Percentiles rank a stretch among this genome's conserved stretches.
These are phyloP conservation scores for Lanzia echinophila DNA, from an alignment of 2,329 filamentous ascomycete genomes.

Conservation along the genomic window DNA sequence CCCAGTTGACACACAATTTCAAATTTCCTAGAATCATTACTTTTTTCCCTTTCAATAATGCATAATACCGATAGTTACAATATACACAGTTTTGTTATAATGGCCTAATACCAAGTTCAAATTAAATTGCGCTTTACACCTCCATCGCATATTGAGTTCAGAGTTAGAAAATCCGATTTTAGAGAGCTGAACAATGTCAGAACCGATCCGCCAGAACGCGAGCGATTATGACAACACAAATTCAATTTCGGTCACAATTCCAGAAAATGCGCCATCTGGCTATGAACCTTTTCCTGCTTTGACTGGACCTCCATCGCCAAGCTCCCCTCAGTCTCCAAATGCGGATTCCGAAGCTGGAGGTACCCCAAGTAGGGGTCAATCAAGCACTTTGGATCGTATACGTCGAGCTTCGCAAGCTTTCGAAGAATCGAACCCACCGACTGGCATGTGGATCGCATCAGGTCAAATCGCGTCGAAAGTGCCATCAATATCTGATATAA, in stretches of 20 bases:
- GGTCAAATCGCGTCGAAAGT: conserved; percentile 35
- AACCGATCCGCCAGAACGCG: background rate
- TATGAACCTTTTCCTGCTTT: conserved; percentile 17
- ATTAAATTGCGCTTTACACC: too few species aligned
- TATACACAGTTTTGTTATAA: too few species aligned
- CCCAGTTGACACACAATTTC: too few species aligned
- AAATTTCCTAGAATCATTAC: too few species aligned
- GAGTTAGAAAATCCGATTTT: too few species aligned
- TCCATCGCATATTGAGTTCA: too few species aligned
- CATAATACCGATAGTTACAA: too few species aligned
- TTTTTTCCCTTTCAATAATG: too few species aligned
- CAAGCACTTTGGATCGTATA: conserved; percentile 22
- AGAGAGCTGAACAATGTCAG: background rate
- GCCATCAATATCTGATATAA: conserved; percentile 27
- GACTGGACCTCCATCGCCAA: background rate
- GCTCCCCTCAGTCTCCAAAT: background rate
- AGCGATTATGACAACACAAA: background rate
- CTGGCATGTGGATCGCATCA: conserved; percentile 43
- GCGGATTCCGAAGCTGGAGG: conserved; percentile 10
- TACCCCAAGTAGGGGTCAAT: conserved; percentile 13
- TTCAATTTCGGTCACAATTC: background rate
- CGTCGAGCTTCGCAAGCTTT: conserved; percentile 33
- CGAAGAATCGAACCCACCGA: conserved; percentile 40
- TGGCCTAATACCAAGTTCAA: too few species aligned
- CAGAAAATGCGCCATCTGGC: background rate